These are phyloP conservation scores for Lyophyllum atratum DNA, from an alignment of 768 basidiomycete species.

Conservation along the genomic window DNA sequence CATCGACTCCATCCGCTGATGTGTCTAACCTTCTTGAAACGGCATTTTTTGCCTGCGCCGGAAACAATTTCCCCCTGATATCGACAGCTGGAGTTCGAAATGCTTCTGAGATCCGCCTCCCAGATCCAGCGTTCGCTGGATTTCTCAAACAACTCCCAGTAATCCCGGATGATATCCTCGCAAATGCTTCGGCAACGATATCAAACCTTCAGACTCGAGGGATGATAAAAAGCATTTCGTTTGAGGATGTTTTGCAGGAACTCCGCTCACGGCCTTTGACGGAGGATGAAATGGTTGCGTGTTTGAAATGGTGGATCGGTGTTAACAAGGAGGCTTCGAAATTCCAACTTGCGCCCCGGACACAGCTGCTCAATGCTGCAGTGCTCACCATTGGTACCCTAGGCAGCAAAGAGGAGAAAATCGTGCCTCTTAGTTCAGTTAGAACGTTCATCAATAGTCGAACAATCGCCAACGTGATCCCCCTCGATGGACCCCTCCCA, in stretches of 20 bases:
- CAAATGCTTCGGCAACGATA: constrained; percentile 61
- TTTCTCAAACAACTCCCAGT: constrained; percentile 83
- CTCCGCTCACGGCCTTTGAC: constrained; percentile 68
- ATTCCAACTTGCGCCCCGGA: constrained; percentile 45
- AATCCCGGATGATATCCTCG: constrained; percentile 60
- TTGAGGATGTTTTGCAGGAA: constrained; percentile 82
- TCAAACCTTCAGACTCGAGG: constrained; percentile 58
- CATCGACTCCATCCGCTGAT: constrained; percentile 83
- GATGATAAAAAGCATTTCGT: constrained; percentile 73
- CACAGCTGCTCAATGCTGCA: constrained; percentile 70
- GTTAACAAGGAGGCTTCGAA: constrained; percentile 36
- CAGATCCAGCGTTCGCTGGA: constrained; percentile 64
- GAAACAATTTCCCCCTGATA: constrained; percentile 63
- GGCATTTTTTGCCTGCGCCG: constrained; percentile 75
- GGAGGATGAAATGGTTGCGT: constrained; percentile 76
- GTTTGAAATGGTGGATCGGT: constrained; percentile 84
- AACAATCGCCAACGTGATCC: constrained; percentile 56
- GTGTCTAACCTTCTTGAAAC: constrained; percentile 72
- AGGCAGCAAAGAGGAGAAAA: constrained; percentile 44
- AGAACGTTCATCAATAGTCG: constrained; percentile 71
- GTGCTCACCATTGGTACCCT: constrained; percentile 50
- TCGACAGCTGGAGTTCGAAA: constrained; percentile 73
- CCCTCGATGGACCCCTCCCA: constrained; percentile 76
- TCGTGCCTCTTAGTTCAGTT: constrained; percentile 71
- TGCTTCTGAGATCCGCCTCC: constrained; percentile 69